Base-by-base conservation (phyloP, 768 basidiomycete genomes). In the Trametes meyenii region DNA sequence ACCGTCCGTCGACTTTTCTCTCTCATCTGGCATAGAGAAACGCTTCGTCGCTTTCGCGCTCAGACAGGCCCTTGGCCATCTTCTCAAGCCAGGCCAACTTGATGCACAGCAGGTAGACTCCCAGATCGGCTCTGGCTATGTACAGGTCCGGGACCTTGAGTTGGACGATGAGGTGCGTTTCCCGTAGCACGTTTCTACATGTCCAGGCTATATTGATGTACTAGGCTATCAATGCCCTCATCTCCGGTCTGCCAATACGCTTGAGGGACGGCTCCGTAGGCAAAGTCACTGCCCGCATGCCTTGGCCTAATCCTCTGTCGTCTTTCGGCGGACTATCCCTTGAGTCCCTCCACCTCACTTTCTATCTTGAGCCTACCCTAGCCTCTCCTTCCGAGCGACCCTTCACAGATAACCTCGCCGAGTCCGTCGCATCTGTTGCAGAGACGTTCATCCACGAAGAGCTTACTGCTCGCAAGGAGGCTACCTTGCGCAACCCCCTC, bases 1-100 rank as follows among this genome's bases (percentile, higher is more conserved):
- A 40, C 89, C 90, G 17, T 79, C 80, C 45, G 78, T 92, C 70
- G 86, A 87, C 71, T 81, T 89, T 68, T 71, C 80, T 55, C 67
- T 92, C 23, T 87, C 90, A 16, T 81, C 89, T 10, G 77, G 79
- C 57, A 88, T 98, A 48, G 94, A 97, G 77, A 81, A 87, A 55
- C 85, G 92, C 59, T 95, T 98, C 76, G 80, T 98, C 38, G 94
- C 94, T 1, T 98, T 94, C 72, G 76, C 94, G 54, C 82, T 98
- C 63, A 90, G 87, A 80, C 87, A 86, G 69, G 82, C 85, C 8
- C 77, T 98, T 0, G 96, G 96, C 12, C 90, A 89, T 70, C 82
- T 97, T 62, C 82, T 98, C 55, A 90, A 89, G 72, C 92, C 91
- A 11, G 95, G 93, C 16, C 94, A 95, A 69, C 83, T 97, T 59